These are phyloP conservation scores for Nakaseomyces uthaithaninus DNA, from an alignment of 1,139 yeast genomes.

Conservation along the genomic window DNA sequence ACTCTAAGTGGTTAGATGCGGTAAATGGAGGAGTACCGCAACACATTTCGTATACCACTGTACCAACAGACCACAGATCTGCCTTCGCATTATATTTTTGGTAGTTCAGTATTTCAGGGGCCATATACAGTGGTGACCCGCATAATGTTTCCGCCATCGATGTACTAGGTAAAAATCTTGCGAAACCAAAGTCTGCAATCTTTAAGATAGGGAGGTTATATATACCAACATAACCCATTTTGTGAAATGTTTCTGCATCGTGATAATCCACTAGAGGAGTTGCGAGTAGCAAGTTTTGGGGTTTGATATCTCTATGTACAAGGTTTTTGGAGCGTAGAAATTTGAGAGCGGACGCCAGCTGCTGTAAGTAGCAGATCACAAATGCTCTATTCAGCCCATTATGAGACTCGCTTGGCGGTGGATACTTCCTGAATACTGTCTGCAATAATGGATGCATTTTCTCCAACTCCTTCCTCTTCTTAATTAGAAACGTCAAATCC, in stretches of 20 bases:
- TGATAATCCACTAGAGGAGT: constrained; percentile 55
- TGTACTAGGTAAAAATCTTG: constrained; percentile 83
- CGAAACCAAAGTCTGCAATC: constrained; percentile 96
- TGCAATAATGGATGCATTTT: constrained; percentile 73
- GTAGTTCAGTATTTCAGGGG: constrained; percentile 89
- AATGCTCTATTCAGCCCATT: constrained; percentile 74
- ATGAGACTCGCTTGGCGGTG: constrained; percentile 61
- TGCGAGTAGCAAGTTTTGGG: constrained; percentile 77
- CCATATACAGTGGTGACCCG: constrained; percentile 97
- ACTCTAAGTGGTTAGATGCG: constrained; percentile 86
- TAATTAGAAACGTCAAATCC: constrained; percentile 79
- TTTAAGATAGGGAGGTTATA: constrained; percentile 87
- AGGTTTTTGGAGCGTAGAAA: constrained; percentile 75
- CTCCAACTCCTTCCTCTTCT: constrained; percentile 62
- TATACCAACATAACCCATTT: constrained; percentile 55
- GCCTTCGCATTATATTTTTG: constrained; percentile 97
- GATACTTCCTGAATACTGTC: constrained; percentile 69
- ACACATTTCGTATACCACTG: constrained; percentile 89
- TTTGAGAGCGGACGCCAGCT: constrained; percentile 72
- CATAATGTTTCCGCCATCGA: constrained; percentile 94
- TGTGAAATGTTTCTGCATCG: constrained; percentile 50
- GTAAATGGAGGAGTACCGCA: constrained; percentile 93
- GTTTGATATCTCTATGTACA: constrained; percentile 91
- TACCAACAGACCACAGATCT: constrained; percentile 96
- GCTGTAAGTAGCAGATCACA: constrained; percentile 78